Evolutionary conservation across 352 stramenopile species (phyloP).

Genomic region (Phytophthora litchii): DNA sequence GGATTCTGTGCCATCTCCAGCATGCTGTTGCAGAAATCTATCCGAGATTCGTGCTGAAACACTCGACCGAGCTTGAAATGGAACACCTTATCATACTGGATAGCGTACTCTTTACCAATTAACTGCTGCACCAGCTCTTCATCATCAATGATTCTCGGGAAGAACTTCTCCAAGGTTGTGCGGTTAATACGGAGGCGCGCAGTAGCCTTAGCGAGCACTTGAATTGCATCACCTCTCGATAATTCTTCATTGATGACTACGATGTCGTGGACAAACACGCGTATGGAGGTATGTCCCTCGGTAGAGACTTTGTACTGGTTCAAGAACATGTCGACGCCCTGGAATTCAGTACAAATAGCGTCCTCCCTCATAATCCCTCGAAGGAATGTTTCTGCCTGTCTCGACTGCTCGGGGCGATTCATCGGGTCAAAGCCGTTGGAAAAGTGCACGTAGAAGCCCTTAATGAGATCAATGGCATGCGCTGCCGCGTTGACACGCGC

Average conservation of each 20-base stretch:
- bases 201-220: slow-evolving; percentile 47
- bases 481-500: slow-evolving; percentile 34
- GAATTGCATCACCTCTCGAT: slow-evolving; percentile 27
- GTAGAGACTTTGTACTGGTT: slow-evolving; percentile 52
- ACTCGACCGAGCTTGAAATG: slow-evolving; percentile 54
- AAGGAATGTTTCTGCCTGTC: slow-evolving; percentile 41
- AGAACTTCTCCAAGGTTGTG: slow-evolving; percentile 49
- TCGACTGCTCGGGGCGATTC: slow-evolving; percentile 21
- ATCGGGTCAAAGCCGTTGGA: slow-evolving; percentile 41
- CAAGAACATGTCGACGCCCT: slow-evolving; percentile 56
- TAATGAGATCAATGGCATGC: slow-evolving; percentile 39
- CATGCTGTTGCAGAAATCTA: slow-evolving; percentile 59
- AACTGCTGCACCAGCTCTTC: slow-evolving; percentile 57
- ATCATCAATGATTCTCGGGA: slow-evolving; percentile 57
- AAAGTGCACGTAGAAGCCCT: slow-evolving; percentile 56
- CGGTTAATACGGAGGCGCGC: slow-evolving; percentile 52
- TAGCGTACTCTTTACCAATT: slow-evolving; percentile 61
- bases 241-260: slow-evolving; percentile 31
- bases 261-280: slow-evolving; percentile 34
- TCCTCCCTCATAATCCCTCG: slow-evolving; percentile 47
- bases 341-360: slow-evolving; percentile 59
- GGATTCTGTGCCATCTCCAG: slow-evolving; percentile 56
- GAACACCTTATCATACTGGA: slow-evolving; percentile 79
- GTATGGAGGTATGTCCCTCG: slow-evolving; percentile 35
- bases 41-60: slow-evolving; percentile 62